Conservation (phyloP, 345 rosid species). For the Aquilaria sinensis region DNA sequence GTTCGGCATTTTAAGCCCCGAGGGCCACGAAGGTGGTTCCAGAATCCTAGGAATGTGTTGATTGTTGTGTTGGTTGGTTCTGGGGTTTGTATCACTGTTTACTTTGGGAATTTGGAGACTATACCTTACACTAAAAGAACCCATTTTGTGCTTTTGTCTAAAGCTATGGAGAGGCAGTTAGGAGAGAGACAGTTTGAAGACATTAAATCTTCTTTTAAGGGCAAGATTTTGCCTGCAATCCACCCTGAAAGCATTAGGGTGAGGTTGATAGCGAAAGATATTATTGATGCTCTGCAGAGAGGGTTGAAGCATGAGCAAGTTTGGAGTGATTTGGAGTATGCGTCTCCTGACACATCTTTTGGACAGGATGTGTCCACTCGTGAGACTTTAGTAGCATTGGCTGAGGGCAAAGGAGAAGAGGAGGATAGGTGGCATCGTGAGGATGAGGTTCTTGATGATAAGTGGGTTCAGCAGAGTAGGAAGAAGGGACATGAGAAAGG, state of each 20-base stretch:
- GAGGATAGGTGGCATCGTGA: slow-evolving; percentile 48
- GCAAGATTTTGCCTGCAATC: slow-evolving; percentile 65
- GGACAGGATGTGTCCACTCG: slow-evolving; percentile 25
- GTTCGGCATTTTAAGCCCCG: slow-evolving; percentile 70
- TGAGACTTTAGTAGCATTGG: slow-evolving; percentile 43
- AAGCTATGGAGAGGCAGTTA: slow-evolving; percentile 49
- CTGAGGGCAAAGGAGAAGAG: slow-evolving; percentile 21
- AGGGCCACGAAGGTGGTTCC: slow-evolving; percentile 59
- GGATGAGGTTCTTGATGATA: slow-evolving; percentile 86
- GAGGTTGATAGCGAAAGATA: slow-evolving; percentile 58
- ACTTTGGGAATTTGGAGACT: slow-evolving; percentile 67
- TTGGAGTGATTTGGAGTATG: slow-evolving; percentile 74
- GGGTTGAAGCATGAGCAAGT: slow-evolving; percentile 65
- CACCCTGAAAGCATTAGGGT: slow-evolving; percentile 85
- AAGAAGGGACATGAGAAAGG: slow-evolving; percentile 48
- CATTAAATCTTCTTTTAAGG: slow-evolving; percentile 48
- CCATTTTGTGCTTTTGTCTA: slow-evolving; percentile 73
- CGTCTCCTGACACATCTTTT: slow-evolving; percentile 33
- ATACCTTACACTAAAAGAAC: slow-evolving; percentile 81
- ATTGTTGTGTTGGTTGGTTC: slow-evolving; percentile 51
- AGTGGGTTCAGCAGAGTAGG: slow-evolving; percentile 73
- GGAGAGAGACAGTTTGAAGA: slow-evolving; percentile 70
- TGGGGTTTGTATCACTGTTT: slow-evolving; percentile 48
- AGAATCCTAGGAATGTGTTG: slow-evolving; percentile 51
- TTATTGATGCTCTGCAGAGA: slow-evolving; percentile 73